Base-by-base conservation (phyloP, 495 filamentous ascomycete species). In the Hypoxylon subgilvum region DNA sequence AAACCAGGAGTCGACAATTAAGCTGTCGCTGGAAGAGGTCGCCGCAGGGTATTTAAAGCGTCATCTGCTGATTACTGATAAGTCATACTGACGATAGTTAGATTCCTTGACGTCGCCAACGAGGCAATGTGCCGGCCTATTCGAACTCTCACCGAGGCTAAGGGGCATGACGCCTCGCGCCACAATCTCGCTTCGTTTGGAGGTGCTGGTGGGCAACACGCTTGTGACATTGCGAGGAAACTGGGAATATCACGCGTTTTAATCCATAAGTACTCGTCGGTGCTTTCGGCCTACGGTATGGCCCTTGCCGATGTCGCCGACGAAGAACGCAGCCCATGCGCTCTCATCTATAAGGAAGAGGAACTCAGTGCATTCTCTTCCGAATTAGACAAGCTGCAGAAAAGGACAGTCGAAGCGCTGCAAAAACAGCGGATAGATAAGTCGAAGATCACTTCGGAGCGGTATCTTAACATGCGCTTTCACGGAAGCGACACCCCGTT, bases 231-330 rank as follows among this genome's bases (percentile, higher is more conserved):
- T 65, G 94, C 92, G 6, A 88, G 91, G 63, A 88, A 87, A 13
- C 77, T 98, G 13, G 92, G 94, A 0, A 91, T 98, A 59, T 80
- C 76, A 32, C 88, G 93, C 69, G 93, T 96, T 40, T 76, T 98
- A 2, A 82, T 98, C 17, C 94, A 97, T 67, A 80, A 88, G 28
- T 96, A 97, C 69, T 96, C 93, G 0, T 96, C 91, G 0, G 91
- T 98, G 0, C 81, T 98, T 1, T 96, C 92, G 0, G 94, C 94
- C 1, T 98, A 97, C 60, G 94, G 93, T 13, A 97, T 98, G 92
- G 91, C 91, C 2, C 72, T 98, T 14, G 94, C 94, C 6, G 94
- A 98, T 69, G 92, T 96, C 1, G 92, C 97, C 6, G 88, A 96
- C 45, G 94, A 98, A 72, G 78, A 27, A 27, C 23, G 23, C 4